These are phyloP conservation scores for Sugiyamaella lignohabitans DNA, from an alignment of 805 yeast species.

Conservation along the genomic window DNA sequence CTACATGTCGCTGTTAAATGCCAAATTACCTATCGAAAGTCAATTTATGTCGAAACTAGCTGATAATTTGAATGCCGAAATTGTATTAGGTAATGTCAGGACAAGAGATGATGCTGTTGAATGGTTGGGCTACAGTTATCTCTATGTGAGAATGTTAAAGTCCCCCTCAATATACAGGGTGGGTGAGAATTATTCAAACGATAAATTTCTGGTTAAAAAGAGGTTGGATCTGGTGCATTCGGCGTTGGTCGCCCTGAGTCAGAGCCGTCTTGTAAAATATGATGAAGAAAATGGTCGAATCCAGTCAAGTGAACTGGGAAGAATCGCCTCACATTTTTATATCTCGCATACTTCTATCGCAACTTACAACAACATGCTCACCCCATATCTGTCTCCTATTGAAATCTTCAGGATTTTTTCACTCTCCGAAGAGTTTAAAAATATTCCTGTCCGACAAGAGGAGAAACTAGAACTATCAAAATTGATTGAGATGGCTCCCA, in stretches of 20 bases:
- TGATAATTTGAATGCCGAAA: constrained; percentile 80
- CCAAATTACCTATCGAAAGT: constrained; percentile 88
- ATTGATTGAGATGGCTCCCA: constrained; percentile 68
- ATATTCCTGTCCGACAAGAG: constrained; percentile 78
- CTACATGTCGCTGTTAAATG: constrained; percentile 83
- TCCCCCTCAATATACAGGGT: constrained; percentile 73
- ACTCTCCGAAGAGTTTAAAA: constrained; percentile 75
- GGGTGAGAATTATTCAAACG: constrained; percentile 57
- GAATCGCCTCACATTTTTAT: constrained; percentile 80
- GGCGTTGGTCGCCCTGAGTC: constrained; percentile 55
- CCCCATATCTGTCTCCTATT: constrained; percentile 58
- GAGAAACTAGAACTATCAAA: constrained; percentile 70
- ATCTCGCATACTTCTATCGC: constrained; percentile 69
- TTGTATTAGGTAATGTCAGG: constrained; percentile 63
- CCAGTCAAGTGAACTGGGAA: constrained; percentile 63
- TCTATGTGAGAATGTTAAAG: constrained; percentile 68
- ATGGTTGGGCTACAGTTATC: constrained; percentile 77
- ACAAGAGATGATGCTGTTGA: constrained; percentile 58
- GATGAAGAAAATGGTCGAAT: constrained; percentile 45
- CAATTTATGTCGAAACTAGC: constrained; percentile 65
- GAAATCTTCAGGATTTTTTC: constrained; percentile 77
- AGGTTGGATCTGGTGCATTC: constrained; percentile 69
- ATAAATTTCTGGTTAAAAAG: constrained; percentile 39
- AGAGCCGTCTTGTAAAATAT: constrained; percentile 55
- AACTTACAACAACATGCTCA: constrained; percentile 54